These are phyloP conservation scores for Hansenula sp. DNA, from an alignment of 1,139 yeast genomes.

Conservation along the genomic window DNA sequence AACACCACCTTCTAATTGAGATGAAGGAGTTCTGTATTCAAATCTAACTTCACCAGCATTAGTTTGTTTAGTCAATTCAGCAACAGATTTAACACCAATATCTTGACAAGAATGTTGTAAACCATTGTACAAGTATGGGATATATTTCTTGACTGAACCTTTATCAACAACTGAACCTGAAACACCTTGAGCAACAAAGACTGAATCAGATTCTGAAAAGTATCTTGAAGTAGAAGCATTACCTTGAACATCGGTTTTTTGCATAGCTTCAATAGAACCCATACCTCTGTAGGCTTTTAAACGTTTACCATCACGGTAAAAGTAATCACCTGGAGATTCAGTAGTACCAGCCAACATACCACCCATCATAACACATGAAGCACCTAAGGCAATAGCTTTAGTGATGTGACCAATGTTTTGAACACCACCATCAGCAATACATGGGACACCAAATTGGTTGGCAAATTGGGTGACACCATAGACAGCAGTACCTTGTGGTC, in stretches of 20 bases:
- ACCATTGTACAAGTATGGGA: conserved; percentile 93
- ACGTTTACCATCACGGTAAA: conserved; percentile 97
- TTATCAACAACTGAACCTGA: conserved; percentile 95
- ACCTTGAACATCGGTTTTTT: conserved; percentile 81
- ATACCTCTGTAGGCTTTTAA: conserved; percentile 97
- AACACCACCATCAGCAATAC: conserved; percentile 99
- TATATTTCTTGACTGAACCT: conserved; percentile 89
- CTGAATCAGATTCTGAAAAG: conserved; percentile 93
- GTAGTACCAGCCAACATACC: conserved; percentile 98
- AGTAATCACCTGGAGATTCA: conserved; percentile 98
- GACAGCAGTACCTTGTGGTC: conserved; percentile 99
- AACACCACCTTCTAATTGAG: conserved; percentile 98
- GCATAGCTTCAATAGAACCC: conserved; percentile 99
- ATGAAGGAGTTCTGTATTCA: conserved; percentile 97
- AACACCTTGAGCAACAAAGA: conserved; percentile 98
- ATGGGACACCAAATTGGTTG: conserved; percentile 85
- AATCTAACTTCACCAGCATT: conserved; percentile 75
- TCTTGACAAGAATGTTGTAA: conserved; percentile 99
- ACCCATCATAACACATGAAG: conserved; percentile 99
- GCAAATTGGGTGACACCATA: conserved; percentile 86
- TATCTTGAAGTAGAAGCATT: conserved; percentile 98
- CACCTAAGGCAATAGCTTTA: conserved; percentile 95
- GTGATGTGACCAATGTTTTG: conserved; percentile 98
- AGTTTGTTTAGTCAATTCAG: conserved; percentile 61
- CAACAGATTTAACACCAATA: conserved; percentile 76